Base-by-base conservation (phyloP, 495 filamentous ascomycete species). In the Podospora fimiseda region DNA sequence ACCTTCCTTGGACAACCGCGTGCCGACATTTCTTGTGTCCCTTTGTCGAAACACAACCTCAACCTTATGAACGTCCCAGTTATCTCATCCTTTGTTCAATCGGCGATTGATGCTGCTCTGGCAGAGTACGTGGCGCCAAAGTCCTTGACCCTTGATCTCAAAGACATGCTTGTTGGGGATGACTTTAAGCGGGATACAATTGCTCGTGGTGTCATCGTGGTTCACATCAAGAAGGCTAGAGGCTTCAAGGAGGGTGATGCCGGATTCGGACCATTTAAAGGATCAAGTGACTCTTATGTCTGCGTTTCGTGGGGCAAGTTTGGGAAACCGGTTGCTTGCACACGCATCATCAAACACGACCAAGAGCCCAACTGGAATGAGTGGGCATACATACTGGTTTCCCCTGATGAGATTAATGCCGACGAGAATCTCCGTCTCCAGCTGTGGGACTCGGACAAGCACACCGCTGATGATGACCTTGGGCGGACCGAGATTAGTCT, bases 1-100 rank as follows among this genome's bases (percentile, higher is more conserved):
- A 87, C 84, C 1, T 81, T 88, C 56, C 78, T 88, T n/a, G 85
- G 85, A n/a, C 85, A 88, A 62, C 86, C 86, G 0, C 79, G 80
- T 58, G 85, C 82, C n/a, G 79, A 83, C 49, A 62, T 89, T 2
- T 80, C 81, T 0, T 88, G 85, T 55, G 73, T 80, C 11, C 85
- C 86, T 3, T 71, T 89, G 23, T 79, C 77, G 18, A 84, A 83
- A 59, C 76, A 80, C 43, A 80, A 76, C 22, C 71, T 84, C 18
- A 87, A 88, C 60, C 70, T 89, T 21, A 87, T 88, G 74, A 78
- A 88, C 59, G 66, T 89, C 2, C 85, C 85, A 0, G 64, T 88
- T 2, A 82, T 89, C 53, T 85, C 80, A 2, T 81, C 80, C 9
- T 89, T 89, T 50, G 83, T 89, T 6, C 84, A 89, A 63, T 82